Percentiles rank a stretch among this genome's conserved stretches.
phyloP scores from a whole-genome alignment of 495 filamentous ascomycete species.

The Penicillium macrosclerotiorum region DNA sequence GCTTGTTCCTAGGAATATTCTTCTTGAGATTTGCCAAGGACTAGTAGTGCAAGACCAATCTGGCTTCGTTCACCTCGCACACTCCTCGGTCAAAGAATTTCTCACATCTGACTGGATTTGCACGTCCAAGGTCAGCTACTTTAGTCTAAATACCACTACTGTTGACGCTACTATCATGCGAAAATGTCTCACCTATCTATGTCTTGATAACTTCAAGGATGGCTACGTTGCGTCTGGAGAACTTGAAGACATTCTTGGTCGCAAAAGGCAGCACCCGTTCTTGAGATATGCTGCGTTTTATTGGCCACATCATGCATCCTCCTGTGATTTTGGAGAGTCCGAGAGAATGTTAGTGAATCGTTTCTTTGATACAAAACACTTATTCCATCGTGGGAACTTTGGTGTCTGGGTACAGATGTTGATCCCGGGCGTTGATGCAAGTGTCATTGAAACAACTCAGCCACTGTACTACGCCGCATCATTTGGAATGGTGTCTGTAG shows the following conservation, averaged over 20 bases:
- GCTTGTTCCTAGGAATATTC: slow-evolving; percentile 21
- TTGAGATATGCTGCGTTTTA: slow-evolving; percentile 16
- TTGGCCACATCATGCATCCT: slow-evolving; percentile 15
- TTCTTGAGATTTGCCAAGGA: slow-evolving; percentile 21
- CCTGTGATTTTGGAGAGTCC: background rate
- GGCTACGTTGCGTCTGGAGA: slow-evolving; percentile 7
- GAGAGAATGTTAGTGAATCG: slow-evolving; percentile 10
- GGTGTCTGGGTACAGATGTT: slow-evolving; percentile 19
- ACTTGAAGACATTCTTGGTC: background rate
- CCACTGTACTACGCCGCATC: slow-evolving; percentile 27
- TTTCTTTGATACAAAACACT: slow-evolving; percentile 13
- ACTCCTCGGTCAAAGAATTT: slow-evolving; percentile 23
- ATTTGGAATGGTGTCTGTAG: slow-evolving; percentile 20
- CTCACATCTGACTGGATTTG: slow-evolving; percentile 22
- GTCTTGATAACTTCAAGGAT: slow-evolving; percentile 18
- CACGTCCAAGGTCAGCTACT: slow-evolving; percentile 16
- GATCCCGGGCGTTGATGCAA: background rate
- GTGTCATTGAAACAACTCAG: slow-evolving; percentile 16
- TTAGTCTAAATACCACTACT: slow-evolving; percentile 13
- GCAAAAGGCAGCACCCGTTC: background rate
- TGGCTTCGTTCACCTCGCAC: slow-evolving; percentile 16
- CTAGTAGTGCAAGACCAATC: slow-evolving; percentile 15
- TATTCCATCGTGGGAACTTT: slow-evolving; percentile 18
- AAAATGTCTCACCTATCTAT: slow-evolving; percentile 20
- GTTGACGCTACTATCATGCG: slow-evolving; percentile 16